These are phyloP conservation scores for Ustilago shanxiensis DNA, from an alignment of 1,284 basidiomycete species.

Conservation along the genomic window DNA sequence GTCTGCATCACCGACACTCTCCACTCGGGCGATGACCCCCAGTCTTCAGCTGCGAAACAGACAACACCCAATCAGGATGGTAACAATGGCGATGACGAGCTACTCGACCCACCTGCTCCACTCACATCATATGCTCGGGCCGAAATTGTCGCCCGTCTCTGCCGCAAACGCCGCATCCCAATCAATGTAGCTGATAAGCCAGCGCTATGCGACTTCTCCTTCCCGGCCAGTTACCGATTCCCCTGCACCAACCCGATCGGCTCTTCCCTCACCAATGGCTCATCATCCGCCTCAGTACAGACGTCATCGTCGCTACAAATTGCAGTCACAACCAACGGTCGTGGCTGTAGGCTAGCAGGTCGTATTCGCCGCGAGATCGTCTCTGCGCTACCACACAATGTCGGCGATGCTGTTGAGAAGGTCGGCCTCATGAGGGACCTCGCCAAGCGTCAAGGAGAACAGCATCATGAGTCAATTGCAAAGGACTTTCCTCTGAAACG, in stretches of 20 bases:
- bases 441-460: slow-evolving; percentile 73
- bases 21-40: slow-evolving; percentile 42
- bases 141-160: slow-evolving; percentile 52
- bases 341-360: slow-evolving; percentile 87
- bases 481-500: slow-evolving; percentile 24
- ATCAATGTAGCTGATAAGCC: slow-evolving; percentile 90
- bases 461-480: background rate
- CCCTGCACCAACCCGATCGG: slow-evolving; percentile 57
- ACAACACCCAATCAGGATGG: background rate
- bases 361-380: slow-evolving; percentile 87
- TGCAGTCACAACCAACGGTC: slow-evolving; percentile 89
- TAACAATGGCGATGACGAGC: slow-evolving; percentile 8
- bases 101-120: slow-evolving; percentile 1
- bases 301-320: slow-evolving; percentile 78
- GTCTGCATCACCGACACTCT: slow-evolving; percentile 69
- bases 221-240: slow-evolving; percentile 89
- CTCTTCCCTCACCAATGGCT: background rate
- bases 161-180: slow-evolving; percentile 75
- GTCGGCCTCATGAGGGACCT: slow-evolving; percentile 80
- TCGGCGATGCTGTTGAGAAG: slow-evolving; percentile 83
- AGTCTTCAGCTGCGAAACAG: background rate
- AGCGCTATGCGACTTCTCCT: slow-evolving; percentile 87
- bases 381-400: slow-evolving; percentile 78
- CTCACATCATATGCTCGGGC: slow-evolving; percentile 46
- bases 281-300: background rate